Conservation (phyloP, 192 early-diverging fungal genomes). For the Backusella sp. region DNA sequence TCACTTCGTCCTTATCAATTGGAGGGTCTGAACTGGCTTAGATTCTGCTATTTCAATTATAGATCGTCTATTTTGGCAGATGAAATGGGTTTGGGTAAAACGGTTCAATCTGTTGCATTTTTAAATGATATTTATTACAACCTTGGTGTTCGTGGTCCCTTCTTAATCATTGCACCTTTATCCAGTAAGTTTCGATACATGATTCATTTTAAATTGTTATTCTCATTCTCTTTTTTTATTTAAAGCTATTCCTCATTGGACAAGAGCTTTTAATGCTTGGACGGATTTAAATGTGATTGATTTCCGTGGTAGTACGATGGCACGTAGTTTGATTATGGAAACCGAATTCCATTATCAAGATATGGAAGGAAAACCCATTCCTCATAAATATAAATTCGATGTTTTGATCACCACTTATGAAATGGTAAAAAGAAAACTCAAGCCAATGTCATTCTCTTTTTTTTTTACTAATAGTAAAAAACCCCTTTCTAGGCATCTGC, state of each 20-base stretch:
- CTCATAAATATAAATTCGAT: constrained; percentile 57
- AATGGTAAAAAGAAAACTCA: constrained; percentile 35
- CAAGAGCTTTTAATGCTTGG: constrained; percentile 75
- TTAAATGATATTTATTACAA: constrained; percentile 64
- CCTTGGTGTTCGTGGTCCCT: constrained; percentile 69
- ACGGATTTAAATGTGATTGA: constrained; percentile 70
- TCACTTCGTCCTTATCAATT: constrained; percentile 73
- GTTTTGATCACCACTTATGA: constrained; percentile 61
- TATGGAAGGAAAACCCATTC: constrained; percentile 45
- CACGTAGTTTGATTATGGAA: constrained; percentile 75
- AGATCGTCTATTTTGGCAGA: constrained; percentile 90
- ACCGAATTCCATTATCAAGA: constrained; percentile 80
- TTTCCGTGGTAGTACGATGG: constrained; percentile 68
- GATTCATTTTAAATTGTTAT: background rate
- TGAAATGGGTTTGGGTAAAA: constrained; percentile 93
- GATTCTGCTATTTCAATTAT: constrained; percentile 74
- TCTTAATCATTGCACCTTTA: constrained; percentile 64
- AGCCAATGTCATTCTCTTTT: background rate
- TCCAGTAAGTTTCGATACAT: constrained; percentile 37
- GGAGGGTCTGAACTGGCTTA: constrained; percentile 83
- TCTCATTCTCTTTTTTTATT: background rate
- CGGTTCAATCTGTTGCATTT: constrained; percentile 77
- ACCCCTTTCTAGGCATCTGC: constrained; percentile 42
- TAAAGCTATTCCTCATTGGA: constrained; percentile 52
- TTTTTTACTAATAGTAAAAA: constrained; percentile 26